Conservation (phyloP, 495 filamentous ascomycete species). For the Penicillium pancosmium region DNA sequence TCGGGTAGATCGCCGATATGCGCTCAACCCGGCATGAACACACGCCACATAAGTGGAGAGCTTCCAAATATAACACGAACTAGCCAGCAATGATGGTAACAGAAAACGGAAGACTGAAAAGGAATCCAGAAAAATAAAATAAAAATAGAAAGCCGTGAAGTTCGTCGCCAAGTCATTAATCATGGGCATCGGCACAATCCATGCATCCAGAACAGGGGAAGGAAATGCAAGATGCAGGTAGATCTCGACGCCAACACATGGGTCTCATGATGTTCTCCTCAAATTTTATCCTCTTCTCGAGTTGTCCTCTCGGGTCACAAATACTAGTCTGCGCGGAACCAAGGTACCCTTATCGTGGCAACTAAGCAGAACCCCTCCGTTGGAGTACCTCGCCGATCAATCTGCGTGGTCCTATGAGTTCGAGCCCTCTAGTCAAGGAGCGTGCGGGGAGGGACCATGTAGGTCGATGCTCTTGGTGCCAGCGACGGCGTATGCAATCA, state of each 20-base stretch:
- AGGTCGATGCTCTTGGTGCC: constrained; percentile 66
- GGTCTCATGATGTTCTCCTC: constrained; percentile 10
- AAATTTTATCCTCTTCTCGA: not conserved
- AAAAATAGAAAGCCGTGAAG: not conserved
- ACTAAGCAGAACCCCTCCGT: constrained; percentile 50
- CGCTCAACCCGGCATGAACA: constrained; percentile 4
- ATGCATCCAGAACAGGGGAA: not conserved
- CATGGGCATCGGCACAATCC: not conserved
- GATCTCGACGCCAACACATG: constrained; percentile 10
- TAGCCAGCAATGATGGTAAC: not conserved
- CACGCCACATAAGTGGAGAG: not conserved
- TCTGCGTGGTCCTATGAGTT: constrained; percentile 68
- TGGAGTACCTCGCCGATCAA: constrained; percentile 81
- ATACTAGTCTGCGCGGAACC: not conserved
- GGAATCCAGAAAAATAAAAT: not conserved
- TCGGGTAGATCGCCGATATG: constrained; percentile 6
- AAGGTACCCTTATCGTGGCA: not conserved
- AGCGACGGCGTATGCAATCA: constrained; percentile 83
- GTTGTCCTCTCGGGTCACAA: not conserved
- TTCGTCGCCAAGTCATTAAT: not conserved
- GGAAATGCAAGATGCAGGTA: not conserved
- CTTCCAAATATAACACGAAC: not conserved
- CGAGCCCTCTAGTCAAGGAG: constrained; percentile 60
- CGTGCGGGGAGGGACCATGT: constrained; percentile 58
- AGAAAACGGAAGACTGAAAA: not conserved